Percentiles rank a stretch among this genome's conserved stretches.
These are phyloP conservation scores for Pseudogymnoascus sp. DNA, from an alignment of 2,329 filamentous ascomycete genomes.

Conservation along the genomic window DNA sequence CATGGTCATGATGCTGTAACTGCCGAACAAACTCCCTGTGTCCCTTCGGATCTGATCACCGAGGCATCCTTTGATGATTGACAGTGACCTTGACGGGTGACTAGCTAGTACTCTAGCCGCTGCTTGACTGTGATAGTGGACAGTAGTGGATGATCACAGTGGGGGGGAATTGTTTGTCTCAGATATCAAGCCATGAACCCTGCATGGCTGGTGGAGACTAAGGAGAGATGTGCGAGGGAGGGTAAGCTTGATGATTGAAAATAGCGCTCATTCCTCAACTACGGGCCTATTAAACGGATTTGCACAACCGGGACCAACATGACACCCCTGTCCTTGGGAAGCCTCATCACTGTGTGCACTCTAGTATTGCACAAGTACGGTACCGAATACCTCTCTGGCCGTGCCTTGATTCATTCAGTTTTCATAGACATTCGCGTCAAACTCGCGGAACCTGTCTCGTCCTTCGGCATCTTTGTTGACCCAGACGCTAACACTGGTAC, in stretches of 20 bases:
- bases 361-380: background rate
- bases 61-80: background rate
- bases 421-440: constrained; percentile 22
- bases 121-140: background rate
- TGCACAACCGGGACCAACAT: constrained; percentile 1
- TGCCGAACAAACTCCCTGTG: background rate
- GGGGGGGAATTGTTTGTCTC: background rate
- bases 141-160: constrained; percentile 1
- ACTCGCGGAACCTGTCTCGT: constrained; percentile 35
- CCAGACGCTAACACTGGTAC: constrained; percentile 52
- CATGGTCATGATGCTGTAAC: background rate
- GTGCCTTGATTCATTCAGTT: background rate
- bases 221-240: background rate
- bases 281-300: background rate
- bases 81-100: background rate
- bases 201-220: background rate
- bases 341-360: constrained; percentile 1
- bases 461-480: constrained; percentile 47
- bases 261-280: background rate
- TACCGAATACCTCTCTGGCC: background rate
- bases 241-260: background rate
- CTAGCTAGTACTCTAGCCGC: background rate
- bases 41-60: background rate
- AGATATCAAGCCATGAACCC: background rate
- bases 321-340: background rate